Conservation (phyloP, 805 yeast species). For the Starmerella powellii region DNA sequence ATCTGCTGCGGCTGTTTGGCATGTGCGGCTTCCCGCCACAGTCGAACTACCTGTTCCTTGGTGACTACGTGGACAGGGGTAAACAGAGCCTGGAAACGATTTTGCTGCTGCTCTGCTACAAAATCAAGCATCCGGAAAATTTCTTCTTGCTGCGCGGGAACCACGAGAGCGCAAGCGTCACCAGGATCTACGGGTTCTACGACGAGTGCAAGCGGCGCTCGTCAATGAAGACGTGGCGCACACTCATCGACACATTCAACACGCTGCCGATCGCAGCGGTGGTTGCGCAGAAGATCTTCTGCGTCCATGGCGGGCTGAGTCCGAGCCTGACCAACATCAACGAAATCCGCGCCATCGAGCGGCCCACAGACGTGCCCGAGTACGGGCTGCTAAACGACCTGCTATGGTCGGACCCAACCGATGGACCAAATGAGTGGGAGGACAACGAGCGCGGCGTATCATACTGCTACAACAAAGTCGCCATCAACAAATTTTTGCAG, state of each 20-base stretch:
- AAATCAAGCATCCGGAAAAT: constrained; percentile 93
- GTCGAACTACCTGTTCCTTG: constrained; percentile 80
- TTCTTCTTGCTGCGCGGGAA: constrained; percentile 87
- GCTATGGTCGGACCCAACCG: constrained; percentile 79
- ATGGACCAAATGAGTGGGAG: constrained; percentile 73
- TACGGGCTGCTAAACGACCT: constrained; percentile 66
- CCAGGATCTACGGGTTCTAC: constrained; percentile 92
- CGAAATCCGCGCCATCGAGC: constrained; percentile 58
- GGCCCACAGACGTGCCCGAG: constrained; percentile 83
- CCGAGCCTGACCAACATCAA: constrained; percentile 64
- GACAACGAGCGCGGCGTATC: constrained; percentile 79
- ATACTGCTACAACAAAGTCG: constrained; percentile 66
- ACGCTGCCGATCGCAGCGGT: constrained; percentile 91
- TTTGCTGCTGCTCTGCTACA: constrained; percentile 73
- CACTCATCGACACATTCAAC: constrained; percentile 87
- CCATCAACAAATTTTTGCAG: constrained; percentile 62
- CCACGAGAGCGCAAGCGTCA: constrained; percentile 95
- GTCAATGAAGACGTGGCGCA: constrained; percentile 85
- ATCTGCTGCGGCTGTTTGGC: constrained; percentile 77
- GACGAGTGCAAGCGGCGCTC: constrained; percentile 96
- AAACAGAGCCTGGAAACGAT: constrained; percentile 93
- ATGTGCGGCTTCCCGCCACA: constrained; percentile 96
- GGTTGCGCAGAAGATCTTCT: constrained; percentile 88
- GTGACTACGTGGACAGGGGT: constrained; percentile 97
- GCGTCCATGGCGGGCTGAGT: constrained; percentile 75